Conservation (phyloP, 129 eudicot genomes). For the Kitagawia praeruptora region DNA sequence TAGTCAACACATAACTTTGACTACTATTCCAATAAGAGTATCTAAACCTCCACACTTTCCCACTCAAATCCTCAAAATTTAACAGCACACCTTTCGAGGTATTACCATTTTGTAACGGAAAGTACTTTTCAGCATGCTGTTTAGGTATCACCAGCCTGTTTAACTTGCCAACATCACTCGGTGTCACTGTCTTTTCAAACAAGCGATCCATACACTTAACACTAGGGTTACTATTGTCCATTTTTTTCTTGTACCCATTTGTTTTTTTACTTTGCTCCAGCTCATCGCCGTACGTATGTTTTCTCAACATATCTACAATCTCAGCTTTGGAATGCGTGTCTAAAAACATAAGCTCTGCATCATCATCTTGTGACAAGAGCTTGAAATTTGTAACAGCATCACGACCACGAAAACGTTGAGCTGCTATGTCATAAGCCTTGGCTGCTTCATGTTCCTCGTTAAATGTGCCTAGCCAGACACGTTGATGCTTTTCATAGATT, state of each 20-base stretch:
- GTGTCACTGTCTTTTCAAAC: conserved; percentile 75
- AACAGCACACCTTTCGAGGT: conserved; percentile 61
- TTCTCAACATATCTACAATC: conserved; percentile 82
- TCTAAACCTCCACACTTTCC: conserved; percentile 85
- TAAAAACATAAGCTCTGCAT: conserved; percentile 40
- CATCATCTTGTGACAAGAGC: conserved; percentile 35
- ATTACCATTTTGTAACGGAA: conserved; percentile 59
- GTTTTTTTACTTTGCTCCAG: conserved; percentile 45
- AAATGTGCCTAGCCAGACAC: conserved; percentile 93
- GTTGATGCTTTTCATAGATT: conserved; percentile 86
- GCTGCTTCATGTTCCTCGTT: conserved; percentile 87
- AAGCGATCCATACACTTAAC: conserved; percentile 41
- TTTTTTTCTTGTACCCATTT: background rate
- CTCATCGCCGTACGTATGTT: conserved; percentile 83
- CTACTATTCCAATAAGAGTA: conserved; percentile 94
- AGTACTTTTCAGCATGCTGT: conserved; percentile 89
- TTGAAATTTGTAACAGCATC: conserved; percentile 82
- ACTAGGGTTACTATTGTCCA: background rate
- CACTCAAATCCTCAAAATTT: conserved; percentile 67
- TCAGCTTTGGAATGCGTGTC: conserved; percentile 69
- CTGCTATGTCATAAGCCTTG: conserved; percentile 77
- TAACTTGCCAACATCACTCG: conserved; percentile 88
- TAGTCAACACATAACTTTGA: conserved; percentile 85
- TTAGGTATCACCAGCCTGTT: conserved; percentile 86
- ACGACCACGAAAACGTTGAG: conserved; percentile 80